Evolutionary conservation across 2,329 filamentous ascomycete species (phyloP).

Genomic region (Macrophomina pseudophaseolina): DNA sequence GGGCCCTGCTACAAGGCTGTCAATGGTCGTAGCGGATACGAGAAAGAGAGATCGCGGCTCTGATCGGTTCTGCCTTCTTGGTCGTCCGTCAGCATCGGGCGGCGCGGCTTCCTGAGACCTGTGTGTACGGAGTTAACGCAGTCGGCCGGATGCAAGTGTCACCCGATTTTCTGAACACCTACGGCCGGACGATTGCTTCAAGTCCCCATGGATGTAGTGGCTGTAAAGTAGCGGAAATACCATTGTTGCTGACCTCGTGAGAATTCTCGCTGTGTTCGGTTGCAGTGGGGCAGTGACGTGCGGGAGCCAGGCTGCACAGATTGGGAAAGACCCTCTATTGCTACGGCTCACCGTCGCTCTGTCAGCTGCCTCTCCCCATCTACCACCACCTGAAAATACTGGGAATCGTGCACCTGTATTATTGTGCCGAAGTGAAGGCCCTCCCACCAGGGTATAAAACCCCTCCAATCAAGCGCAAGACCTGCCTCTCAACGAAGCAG

Average conservation of each 20-base stretch:
- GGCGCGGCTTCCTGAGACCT: too few relatives aligned
- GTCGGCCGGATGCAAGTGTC: too few relatives aligned
- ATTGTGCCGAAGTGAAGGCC: neutral
- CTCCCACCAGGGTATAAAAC: neutral
- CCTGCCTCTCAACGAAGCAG: neutral
- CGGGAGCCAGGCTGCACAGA: neutral
- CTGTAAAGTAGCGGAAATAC: too few relatives aligned
- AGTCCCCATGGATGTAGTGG: too few relatives aligned
- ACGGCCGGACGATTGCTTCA: too few relatives aligned
- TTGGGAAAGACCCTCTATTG: conserved; percentile 1
- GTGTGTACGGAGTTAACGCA: too few relatives aligned
- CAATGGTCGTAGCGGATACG: conserved; percentile 16
- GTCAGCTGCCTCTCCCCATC: neutral
- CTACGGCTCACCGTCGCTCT: neutral
- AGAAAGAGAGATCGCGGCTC: neutral
- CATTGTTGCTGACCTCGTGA: too few relatives aligned
- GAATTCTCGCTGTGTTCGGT: too few relatives aligned
- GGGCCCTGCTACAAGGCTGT: conserved; percentile 25
- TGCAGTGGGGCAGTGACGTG: conserved; percentile 11
- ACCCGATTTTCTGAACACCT: too few relatives aligned
- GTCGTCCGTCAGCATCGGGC: too few relatives aligned
- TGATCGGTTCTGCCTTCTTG: too few relatives aligned
- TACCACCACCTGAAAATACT: neutral
- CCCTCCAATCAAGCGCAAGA: neutral
- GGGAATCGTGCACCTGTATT: neutral